A percentile compares a stretch with the other conserved stretches of the same genome.
Conservation (phyloP, 352 stramenopile genomes). For the Pythium coloratum region DNA sequence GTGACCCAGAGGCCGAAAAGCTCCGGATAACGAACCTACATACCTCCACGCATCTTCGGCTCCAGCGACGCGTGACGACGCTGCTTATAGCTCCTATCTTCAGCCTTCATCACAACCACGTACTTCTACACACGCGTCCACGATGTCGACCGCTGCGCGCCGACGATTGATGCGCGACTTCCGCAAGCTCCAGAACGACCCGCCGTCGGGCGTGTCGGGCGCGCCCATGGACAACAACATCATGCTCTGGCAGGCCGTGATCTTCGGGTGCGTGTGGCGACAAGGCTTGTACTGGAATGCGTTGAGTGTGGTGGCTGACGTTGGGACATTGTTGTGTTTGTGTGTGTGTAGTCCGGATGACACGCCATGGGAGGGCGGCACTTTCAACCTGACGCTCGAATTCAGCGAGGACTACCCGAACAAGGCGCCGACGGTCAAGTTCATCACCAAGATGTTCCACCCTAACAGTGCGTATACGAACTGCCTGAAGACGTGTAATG, state of each 20-base stretch:
- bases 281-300: not conserved
- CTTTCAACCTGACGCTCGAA: constrained; percentile 98
- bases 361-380: constrained; percentile 98
- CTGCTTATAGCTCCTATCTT: not conserved
- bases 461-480: constrained; percentile 90
- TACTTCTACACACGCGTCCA: not conserved
- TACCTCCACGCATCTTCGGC: not conserved
- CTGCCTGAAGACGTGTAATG: not conserved
- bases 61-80: not conserved
- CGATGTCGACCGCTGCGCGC: constrained; percentile 94
- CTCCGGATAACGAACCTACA: not conserved
- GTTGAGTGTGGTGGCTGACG: not conserved
- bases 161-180: constrained; percentile 98
- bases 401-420: constrained; percentile 99
- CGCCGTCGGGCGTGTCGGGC: constrained; percentile 95
- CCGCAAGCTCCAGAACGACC: constrained; percentile 97
- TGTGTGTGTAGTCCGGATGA: constrained; percentile 94
- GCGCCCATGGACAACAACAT: constrained; percentile 99
- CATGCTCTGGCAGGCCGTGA: constrained; percentile 95
- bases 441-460: constrained; percentile 99
- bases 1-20: constrained; percentile 1
- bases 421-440: constrained; percentile 97
- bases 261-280: constrained; percentile 74
- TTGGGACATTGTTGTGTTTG: not conserved
- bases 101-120: not conserved